Base-by-base conservation (phyloP, 164 flowering plant species). In the Cinnamomum chago region DNA sequence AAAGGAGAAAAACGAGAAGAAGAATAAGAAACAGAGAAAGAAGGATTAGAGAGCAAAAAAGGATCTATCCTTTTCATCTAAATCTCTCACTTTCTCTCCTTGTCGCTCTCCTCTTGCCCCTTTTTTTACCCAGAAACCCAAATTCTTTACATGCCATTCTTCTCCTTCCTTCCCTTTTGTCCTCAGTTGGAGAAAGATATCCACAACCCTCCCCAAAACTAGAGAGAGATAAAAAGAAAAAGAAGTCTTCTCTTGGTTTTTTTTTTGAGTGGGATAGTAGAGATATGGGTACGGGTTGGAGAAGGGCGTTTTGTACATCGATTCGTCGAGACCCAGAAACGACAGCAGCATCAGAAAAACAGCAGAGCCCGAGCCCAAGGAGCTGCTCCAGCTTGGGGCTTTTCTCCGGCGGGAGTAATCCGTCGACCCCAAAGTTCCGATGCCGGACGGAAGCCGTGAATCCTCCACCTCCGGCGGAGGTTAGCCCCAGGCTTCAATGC, bases 241-340 rank as follows among this genome's bases (percentile, higher is more conserved):
- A 72, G 27, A 20, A 9, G 58, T 7, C 47, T 35, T 35, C 47
- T 35, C 10, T 35, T 35, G 10, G 3, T 50, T 30, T 58, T 25
- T n/a, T 25, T 50, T 20, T 30, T 1, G 47, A 5, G 47, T 40
- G 47, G 47, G 47, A 7, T 40, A 5, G 47, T 40, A 40, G 67
- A 15, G 58, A 50, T 71, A 79, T 92, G 98, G 97, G 93, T 4
- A 89, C 87, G 22, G 97, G 98, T 66, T 95, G 98, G 98, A 76
- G 97, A 74, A 85, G 92, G 85, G 98, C 95, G 5, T 91, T 95
- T 77, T 95, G 98, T 82, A 90, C 92, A 2, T 81, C 97, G 23
- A 82, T 85, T 52, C 87, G 83, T 22, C 75, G 87, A 80, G 95
- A 94, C 62, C 71, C 73, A 47, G 85, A 82, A 27, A 10, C 71